phyloP scores from a whole-genome alignment of 352 stramenopile species.

The Peronospora belbahrii region DNA sequence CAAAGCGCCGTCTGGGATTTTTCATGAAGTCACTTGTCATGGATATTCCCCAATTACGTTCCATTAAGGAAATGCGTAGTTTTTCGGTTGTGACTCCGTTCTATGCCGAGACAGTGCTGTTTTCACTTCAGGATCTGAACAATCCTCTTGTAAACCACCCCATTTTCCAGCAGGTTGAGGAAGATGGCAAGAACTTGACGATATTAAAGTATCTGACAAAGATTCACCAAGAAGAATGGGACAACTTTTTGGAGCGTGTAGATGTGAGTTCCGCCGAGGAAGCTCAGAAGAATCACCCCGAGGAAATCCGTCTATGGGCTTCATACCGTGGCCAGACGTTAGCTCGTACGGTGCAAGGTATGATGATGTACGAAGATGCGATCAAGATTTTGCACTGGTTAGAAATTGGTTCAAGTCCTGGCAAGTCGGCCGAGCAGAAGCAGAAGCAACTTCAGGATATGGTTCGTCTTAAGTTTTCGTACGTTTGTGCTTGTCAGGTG shows the following conservation, averaged over 20 bases:
- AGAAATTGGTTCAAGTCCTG: conserved; percentile 64
- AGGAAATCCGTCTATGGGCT: conserved; percentile 75
- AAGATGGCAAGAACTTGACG: conserved; percentile 79
- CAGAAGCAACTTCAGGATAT: conserved; percentile 74
- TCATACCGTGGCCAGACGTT: conserved; percentile 79
- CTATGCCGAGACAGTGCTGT: conserved; percentile 76
- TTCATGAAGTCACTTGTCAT: conserved; percentile 85
- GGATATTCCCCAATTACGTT: conserved; percentile 71
- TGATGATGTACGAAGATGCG: conserved; percentile 85
- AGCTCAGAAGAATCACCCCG: conserved; percentile 56
- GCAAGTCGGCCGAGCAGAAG: conserved; percentile 68
- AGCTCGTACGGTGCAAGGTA: conserved; percentile 68
- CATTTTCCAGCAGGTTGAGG: conserved; percentile 78
- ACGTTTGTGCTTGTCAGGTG: conserved; percentile 80
- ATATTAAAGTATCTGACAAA: conserved; percentile 83
- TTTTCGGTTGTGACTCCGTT: conserved; percentile 83
- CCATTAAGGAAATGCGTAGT: conserved; percentile 81
- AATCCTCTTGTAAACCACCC: conserved; percentile 78
- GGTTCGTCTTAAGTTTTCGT: conserved; percentile 82
- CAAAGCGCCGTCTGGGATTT: conserved; percentile 69
- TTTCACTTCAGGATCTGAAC: conserved; percentile 73
- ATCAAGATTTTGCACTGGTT: conserved; percentile 85
- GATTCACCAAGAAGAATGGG: conserved; percentile 79
- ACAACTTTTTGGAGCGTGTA: conserved; percentile 80
- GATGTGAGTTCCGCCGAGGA: conserved; percentile 68